Percentiles rank a stretch among this genome's conserved stretches.
Conservation (phyloP, 805 yeast species). For the Wickerhamiella alocasiicola region DNA sequence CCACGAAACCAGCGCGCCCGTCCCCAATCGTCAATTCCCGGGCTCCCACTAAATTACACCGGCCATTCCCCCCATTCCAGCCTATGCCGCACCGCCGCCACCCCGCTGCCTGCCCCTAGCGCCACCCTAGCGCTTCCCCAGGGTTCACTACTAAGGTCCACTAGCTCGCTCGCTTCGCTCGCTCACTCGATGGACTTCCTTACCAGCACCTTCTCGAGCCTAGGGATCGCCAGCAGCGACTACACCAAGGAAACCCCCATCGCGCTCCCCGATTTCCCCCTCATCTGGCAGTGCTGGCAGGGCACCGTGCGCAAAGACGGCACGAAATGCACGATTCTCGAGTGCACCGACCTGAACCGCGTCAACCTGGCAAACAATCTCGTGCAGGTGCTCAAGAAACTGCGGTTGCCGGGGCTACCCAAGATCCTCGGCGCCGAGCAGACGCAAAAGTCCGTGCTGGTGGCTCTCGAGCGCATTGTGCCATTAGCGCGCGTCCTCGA, state of each 20-base stretch:
- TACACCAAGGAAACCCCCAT: slow-evolving; percentile 28
- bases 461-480: slow-evolving; percentile 54
- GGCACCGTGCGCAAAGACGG: slow-evolving; percentile 40
- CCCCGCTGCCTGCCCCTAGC: too few species aligned
- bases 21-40: too few species aligned
- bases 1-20: not conserved
- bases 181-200: slow-evolving; percentile 74
- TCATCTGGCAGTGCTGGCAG: slow-evolving; percentile 52
- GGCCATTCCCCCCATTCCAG: too few species aligned
- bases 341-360: slow-evolving; percentile 25
- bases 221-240: slow-evolving; percentile 18
- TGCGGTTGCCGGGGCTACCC: slow-evolving; percentile 61
- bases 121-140: too few species aligned
- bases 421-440: slow-evolving; percentile 52
- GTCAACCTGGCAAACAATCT: slow-evolving; percentile 35
- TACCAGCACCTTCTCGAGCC: slow-evolving; percentile 45
- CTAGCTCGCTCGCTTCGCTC: too few species aligned
- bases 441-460: slow-evolving; percentile 41
- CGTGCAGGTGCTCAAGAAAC: slow-evolving; percentile 37
- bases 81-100: too few species aligned
- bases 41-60: too few species aligned
- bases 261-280: slow-evolving; percentile 23
- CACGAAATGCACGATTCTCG: slow-evolving; percentile 49
- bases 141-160: too few species aligned
- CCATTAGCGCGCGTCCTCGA: slow-evolving; percentile 37